Base-by-base conservation (phyloP, 352 stramenopile species). In the Phytophthora chlamydospora region DNA sequence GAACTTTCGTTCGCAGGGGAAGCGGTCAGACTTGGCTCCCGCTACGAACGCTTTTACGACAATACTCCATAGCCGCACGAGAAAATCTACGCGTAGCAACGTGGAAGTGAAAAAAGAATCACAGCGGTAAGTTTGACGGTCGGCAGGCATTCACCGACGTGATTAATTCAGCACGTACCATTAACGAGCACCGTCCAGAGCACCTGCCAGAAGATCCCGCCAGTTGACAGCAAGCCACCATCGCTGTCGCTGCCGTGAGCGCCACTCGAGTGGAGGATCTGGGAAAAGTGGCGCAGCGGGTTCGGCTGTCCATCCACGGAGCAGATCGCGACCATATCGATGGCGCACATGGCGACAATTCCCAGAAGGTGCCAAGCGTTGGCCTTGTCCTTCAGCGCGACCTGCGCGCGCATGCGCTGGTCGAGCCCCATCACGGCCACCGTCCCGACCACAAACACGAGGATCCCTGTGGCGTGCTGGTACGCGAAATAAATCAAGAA, bases 401-500 rank as follows among this genome's bases (percentile, higher is more conserved):
- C 74, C 41, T 91, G 85, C 17, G 63, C 57, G 39, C 79, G 73
- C 27, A 94, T 64, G 24, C 83, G 79, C 40, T 90, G 71, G 48
- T 94, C 85, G 14, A 94, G 72, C n/a, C 80, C 78, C 39, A 90
- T 77, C 33, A 94, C 80, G 35, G 82, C 76, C 14, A 88, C 67
- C 2, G 76, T 89, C 0, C 85, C 85, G 16, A 91, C 57, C 31
- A 80, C 66, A 58, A 91, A 86, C 11, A 90, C 75, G 34, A 85
- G 44, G 31, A 94, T 90, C 5, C 81, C 85, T 12, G 68, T 84
- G 8, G 77, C 75, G 65, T 94, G 85, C 64, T 90, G 76, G 58
- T 90, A 92, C 31, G 83, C 75, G 69, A 94, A 89, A 62, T 91
- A 92, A 21, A 92, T 58, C 9, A 92, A 32, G 21, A 94, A 84